phyloP scores from a whole-genome alignment of 2,329 filamentous ascomycete genomes.

The Paracoccidioides lutzii region DNA sequence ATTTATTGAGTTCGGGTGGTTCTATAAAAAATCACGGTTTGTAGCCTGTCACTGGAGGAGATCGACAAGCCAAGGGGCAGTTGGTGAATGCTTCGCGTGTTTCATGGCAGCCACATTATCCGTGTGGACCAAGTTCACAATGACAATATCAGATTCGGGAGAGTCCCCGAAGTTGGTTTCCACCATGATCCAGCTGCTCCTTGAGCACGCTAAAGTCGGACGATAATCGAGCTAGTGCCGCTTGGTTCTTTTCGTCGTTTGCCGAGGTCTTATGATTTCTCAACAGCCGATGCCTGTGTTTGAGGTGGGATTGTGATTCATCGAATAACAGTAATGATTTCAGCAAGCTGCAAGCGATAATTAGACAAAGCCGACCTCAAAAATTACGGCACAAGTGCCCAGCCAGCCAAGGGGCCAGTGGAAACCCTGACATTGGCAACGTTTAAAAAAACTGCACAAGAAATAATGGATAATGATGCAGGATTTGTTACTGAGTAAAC shows the following conservation, averaged over 20 bases:
- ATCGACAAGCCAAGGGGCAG: constrained; percentile 1
- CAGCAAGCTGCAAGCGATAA: no score
- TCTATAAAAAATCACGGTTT: background rate
- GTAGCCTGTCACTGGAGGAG: background rate
- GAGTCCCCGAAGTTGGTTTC: background rate
- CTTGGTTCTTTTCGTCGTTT: background rate
- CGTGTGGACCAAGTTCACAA: background rate
- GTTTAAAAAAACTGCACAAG: no score
- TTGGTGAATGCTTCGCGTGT: constrained; percentile 1
- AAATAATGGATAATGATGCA: no score
- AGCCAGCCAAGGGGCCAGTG: no score
- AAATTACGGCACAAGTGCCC: no score
- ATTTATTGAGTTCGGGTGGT: background rate
- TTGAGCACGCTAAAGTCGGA: background rate
- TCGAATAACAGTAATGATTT: no score
- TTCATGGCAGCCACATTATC: background rate
- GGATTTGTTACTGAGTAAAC: no score
- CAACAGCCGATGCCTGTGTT: background rate
- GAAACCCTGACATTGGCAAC: no score
- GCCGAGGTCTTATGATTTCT: background rate
- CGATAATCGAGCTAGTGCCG: background rate
- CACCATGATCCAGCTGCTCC: background rate
- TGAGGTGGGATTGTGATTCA: no score
- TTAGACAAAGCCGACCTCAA: no score
- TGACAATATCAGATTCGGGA: constrained; percentile 1